Evolutionary conservation across 768 basidiomycete genomes (phyloP).

Genomic region (Tricholoma saponaceum): DNA sequence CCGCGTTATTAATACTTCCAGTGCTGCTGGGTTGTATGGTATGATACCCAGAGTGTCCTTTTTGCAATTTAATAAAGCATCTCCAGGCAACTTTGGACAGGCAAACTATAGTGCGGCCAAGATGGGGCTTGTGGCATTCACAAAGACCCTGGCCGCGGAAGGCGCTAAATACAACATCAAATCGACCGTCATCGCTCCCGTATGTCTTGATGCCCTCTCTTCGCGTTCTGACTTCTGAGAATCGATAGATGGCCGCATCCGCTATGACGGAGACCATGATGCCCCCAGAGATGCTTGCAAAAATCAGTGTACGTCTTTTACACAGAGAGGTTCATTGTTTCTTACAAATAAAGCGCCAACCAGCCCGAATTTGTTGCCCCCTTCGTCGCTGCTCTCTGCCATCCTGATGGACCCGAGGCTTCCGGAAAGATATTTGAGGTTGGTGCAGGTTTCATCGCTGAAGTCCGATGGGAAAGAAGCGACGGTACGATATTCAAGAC

Average conservation of each 20-base stretch:
- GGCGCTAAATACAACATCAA: conserved; percentile 90
- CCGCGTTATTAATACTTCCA: conserved; percentile 90
- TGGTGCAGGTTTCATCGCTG: conserved; percentile 88
- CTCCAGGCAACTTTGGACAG: conserved; percentile 88
- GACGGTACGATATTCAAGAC: conserved; percentile 87
- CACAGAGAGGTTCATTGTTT: neutral
- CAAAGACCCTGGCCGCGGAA: conserved; percentile 89
- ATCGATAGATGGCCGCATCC: conserved; percentile 81
- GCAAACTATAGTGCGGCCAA: conserved; percentile 98
- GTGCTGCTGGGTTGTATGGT: conserved; percentile 93
- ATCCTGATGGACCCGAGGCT: conserved; percentile 78
- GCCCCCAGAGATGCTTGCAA: conserved; percentile 91
- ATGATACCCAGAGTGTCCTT: conserved; percentile 13
- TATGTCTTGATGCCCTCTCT: conserved; percentile 29
- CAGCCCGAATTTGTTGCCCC: conserved; percentile 93
- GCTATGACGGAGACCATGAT: conserved; percentile 94
- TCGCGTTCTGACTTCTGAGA: neutral
- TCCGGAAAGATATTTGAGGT: conserved; percentile 86
- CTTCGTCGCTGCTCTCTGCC: conserved; percentile 82
- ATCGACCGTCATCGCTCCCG: conserved; percentile 85
- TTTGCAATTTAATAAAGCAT: neutral
- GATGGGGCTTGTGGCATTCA: conserved; percentile 91
- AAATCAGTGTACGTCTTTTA: conserved; percentile 59
- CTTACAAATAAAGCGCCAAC: neutral
- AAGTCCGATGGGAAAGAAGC: conserved; percentile 91